Base-by-base conservation (phyloP, 371 early-diverging fungal species). In the Polyrhizophydium stewartii region DNA sequence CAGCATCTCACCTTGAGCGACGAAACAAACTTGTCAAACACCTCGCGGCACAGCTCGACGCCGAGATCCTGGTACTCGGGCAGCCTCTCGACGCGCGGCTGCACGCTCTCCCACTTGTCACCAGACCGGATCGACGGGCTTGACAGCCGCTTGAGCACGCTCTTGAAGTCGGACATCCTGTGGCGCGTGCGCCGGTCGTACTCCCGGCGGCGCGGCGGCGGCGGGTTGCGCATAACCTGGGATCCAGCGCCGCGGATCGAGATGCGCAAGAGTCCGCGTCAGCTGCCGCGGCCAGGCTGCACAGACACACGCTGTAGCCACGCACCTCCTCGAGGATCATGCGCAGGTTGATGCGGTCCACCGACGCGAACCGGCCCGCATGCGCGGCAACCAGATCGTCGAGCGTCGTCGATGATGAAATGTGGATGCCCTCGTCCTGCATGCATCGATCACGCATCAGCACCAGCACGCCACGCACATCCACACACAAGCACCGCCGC, bases 141-240 rank as follows among this genome's bases (percentile, higher is more conserved):
- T 0, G 75, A 75, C 21, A 91, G 55, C 43, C 81, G 74, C 58
- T 89, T 90, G 43, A 95, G 72, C 25, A 84, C 77, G 56, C 78
- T 81, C 59, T 84, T 84, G 63, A 93, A 84, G 3, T 83, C 86
- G 57, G 92, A 92, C 59, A 90, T 77, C 59, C 83, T 84, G 60
- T 86, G 87, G 49, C 85, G 81, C 6, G 84, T 67, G 55, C 83
- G 79, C 52, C 83, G 86, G 56, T 87, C 89, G 63, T 87, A 82
- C 38, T 88, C 72, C 37, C 89, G 79, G 57, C 81, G 82, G n/a
- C n/a, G n/a, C n/a, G n/a, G n/a, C n/a, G n/a, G n/a, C n/a, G n/a
- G n/a, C n/a, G n/a, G n/a, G n/a, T n/a, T n/a, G n/a, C n/a, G n/a
- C n/a, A n/a, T n/a, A n/a, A n/a, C n/a, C n/a, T n/a, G n/a, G n/a